Percentiles rank a stretch among this genome's conserved stretches.
These are phyloP conservation scores for Neurospora sp. DNA, from an alignment of 495 filamentous ascomycete species.

Conservation along the genomic window DNA sequence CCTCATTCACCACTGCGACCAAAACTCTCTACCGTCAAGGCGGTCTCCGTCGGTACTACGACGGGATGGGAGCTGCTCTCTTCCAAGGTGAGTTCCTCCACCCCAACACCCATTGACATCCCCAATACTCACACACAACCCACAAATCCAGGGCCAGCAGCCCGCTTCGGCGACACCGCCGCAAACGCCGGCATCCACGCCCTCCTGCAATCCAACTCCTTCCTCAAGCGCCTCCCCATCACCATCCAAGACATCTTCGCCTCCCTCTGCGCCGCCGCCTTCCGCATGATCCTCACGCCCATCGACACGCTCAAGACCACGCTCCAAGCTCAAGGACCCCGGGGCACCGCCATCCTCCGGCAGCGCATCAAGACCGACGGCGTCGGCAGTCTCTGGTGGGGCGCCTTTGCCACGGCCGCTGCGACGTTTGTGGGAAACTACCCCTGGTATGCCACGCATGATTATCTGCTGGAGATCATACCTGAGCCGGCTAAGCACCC, in stretches of 20 bases:
- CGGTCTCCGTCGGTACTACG: constrained; percentile 21
- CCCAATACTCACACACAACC: background rate
- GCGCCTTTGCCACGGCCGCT: constrained; percentile 22
- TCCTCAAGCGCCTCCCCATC: constrained; percentile 20
- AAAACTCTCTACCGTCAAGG: constrained; percentile 17
- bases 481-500: constrained; percentile 15
- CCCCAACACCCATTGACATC: background rate
- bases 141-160: constrained; percentile 14
- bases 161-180: constrained; percentile 26
- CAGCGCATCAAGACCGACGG: constrained; percentile 25
- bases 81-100: constrained; percentile 15
- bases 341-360: constrained; percentile 19
- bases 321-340: constrained; percentile 20
- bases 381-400: constrained; percentile 24
- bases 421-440: constrained; percentile 27
- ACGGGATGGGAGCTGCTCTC: constrained; percentile 23
- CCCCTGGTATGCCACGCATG: constrained; percentile 27
- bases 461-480: constrained; percentile 14
- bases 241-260: constrained; percentile 22
- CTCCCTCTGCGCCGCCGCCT: constrained; percentile 21
- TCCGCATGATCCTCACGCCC: constrained; percentile 25
- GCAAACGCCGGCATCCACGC: constrained; percentile 29
- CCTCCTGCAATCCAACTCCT: constrained; percentile 21
- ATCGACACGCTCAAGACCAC: constrained; percentile 28
- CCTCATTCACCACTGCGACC: constrained; percentile 15